These are phyloP conservation scores for Neurospora hispaniola DNA, from an alignment of 495 filamentous ascomycete genomes.

Conservation along the genomic window DNA sequence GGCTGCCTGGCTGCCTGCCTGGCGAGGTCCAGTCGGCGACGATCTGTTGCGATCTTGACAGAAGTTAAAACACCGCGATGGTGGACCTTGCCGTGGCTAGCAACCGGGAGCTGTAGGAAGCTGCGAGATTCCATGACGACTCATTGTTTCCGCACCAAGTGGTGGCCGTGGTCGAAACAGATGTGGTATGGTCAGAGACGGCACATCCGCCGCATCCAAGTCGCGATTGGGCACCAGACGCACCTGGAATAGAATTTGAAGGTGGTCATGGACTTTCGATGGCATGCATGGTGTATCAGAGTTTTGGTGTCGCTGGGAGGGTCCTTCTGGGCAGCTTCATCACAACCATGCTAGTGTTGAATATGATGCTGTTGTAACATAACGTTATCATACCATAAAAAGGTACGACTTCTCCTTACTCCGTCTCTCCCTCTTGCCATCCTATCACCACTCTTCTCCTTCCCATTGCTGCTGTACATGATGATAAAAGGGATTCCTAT, in stretches of 20 bases:
- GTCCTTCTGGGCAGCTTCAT: not conserved
- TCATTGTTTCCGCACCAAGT: not conserved
- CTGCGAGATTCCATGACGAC: not conserved
- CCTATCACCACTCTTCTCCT: not conserved
- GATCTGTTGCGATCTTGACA: not conserved
- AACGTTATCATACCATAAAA: not conserved
- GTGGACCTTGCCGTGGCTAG: not conserved
- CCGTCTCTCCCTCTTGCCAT: not conserved
- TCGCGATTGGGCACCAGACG: not conserved
- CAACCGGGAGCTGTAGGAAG: not conserved
- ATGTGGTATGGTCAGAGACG: not conserved
- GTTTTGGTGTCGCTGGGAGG: not conserved
- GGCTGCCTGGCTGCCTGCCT: not conserved
- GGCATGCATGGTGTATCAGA: not conserved
- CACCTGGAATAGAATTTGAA: not conserved
- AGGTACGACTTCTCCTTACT: not conserved
- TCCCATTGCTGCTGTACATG: not conserved
- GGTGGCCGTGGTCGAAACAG: not conserved
- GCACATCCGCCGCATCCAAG: not conserved
- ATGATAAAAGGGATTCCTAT: constrained; percentile 1
- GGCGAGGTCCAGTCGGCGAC: not conserved
- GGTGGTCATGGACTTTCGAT: not conserved
- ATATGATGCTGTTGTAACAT: not conserved
- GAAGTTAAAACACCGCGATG: not conserved
- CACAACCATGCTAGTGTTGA: not conserved